Percentiles rank a stretch among this genome's conserved stretches.
Evolutionary conservation across 2,329 filamentous ascomycete species (phyloP).

Genomic region (Akanthomyces uredinophilus): DNA sequence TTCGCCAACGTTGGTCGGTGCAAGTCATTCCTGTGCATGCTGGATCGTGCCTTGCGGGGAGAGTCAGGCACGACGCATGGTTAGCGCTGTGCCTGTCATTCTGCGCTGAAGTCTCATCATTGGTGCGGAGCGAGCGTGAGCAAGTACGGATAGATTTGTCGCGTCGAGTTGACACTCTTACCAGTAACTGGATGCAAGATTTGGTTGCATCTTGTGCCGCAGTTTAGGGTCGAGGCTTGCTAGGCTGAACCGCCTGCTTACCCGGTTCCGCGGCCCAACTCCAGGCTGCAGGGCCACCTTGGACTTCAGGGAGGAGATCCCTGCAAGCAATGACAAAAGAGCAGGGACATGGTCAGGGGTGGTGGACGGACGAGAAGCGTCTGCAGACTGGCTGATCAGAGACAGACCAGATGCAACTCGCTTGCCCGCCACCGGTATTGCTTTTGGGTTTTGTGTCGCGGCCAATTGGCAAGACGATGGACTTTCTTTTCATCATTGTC

Average conservation of each 20-base stretch:
- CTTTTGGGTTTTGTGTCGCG: no score
- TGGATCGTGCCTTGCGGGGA: neutral
- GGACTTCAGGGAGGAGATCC: neutral
- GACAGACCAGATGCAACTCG: conserved; percentile 1
- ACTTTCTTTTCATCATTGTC: no score
- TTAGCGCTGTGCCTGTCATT: neutral
- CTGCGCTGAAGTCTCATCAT: no score
- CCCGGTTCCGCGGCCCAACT: neutral
- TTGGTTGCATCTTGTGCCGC: no score
- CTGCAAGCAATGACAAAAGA: neutral
- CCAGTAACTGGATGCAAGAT: no score
- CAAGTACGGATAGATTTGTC: no score
- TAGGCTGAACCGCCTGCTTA: neutral
- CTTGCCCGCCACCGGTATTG: neutral
- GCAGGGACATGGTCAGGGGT: neutral
- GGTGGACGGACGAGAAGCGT: neutral
- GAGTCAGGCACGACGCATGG: neutral
- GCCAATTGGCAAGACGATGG: no score
- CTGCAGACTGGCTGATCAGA: conserved; percentile 3
- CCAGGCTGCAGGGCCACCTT: neutral
- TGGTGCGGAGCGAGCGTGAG: no score
- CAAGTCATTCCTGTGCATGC: neutral
- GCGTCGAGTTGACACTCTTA: no score
- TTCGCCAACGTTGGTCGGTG: neutral
- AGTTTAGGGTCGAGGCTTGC: no score